These are phyloP conservation scores for Alternaria alternata DNA, from an alignment of 2,329 filamentous ascomycete genomes.

Conservation along the genomic window DNA sequence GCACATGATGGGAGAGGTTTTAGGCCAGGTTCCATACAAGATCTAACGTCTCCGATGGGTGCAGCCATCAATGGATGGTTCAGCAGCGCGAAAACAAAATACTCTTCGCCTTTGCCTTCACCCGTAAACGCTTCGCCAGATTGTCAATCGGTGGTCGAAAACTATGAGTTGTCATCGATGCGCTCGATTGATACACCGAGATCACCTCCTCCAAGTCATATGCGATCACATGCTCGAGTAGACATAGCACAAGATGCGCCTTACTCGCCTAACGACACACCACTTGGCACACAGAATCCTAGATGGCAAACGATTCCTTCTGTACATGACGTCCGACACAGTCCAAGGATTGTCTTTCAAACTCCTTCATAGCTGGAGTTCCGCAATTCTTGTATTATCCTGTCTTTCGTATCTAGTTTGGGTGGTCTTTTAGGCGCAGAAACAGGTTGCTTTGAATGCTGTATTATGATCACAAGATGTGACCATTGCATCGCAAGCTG, in stretches of 20 bases:
- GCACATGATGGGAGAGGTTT: background rate
- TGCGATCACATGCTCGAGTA: background rate
- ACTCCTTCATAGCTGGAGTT: background rate
- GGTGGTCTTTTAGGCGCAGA: background rate
- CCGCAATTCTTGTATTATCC: background rate
- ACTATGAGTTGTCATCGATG: conserved; percentile 23
- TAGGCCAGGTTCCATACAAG: conserved; percentile 13
- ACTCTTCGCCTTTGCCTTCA: background rate
- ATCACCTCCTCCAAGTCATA: conserved; percentile 3
- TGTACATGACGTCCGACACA: conserved; percentile 8
- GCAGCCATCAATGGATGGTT: conserved; percentile 26
- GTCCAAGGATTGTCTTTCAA: conserved; percentile 2
- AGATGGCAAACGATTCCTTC: background rate
- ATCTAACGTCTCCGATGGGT: conserved; percentile 23
- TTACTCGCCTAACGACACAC: background rate
- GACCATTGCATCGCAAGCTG: background rate
- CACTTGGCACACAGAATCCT: background rate
- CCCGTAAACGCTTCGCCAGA: conserved; percentile 13
- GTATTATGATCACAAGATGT: background rate
- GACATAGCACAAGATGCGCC: background rate
- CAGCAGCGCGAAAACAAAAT: conserved; percentile 4
- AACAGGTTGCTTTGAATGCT: background rate
- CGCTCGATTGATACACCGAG: conserved; percentile 21
- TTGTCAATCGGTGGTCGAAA: conserved; percentile 24
- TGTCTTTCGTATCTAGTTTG: background rate